These are phyloP conservation scores for Tetragonia tetragonoides DNA, from an alignment of 148 eudicot genomes.

Conservation along the genomic window DNA sequence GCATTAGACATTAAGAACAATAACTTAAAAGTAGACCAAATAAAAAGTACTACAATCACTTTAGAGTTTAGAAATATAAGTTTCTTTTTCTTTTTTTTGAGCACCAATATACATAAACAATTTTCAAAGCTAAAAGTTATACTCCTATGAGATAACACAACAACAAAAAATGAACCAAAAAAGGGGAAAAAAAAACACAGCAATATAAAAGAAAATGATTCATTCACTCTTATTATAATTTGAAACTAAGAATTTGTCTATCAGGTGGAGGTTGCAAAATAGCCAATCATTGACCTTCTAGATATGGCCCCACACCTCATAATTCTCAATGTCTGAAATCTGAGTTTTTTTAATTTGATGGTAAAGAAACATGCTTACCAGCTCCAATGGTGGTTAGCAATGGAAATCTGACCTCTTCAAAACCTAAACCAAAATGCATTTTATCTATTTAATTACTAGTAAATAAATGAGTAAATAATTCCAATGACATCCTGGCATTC, in stretches of 20 bases:
- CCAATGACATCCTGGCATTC: conserved; percentile 18
- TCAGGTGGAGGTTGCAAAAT: neutral
- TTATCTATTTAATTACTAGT: neutral
- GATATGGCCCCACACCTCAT: conserved; percentile 8
- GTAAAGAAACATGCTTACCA: neutral
- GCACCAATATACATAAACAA: too few species aligned
- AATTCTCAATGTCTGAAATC: neutral
- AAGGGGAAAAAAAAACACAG: too few species aligned
- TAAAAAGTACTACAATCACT: too few species aligned
- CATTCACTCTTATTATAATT: neutral
- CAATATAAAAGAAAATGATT: neutral
- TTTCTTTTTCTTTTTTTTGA: too few species aligned
- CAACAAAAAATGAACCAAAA: neutral
- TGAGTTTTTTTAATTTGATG: neutral
- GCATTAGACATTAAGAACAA: too few species aligned
- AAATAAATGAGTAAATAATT: neutral
- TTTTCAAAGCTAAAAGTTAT: too few species aligned
- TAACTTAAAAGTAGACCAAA: too few species aligned
- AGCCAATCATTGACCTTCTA: conserved; percentile 10
- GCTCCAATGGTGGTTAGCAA: conserved; percentile 10
- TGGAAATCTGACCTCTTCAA: conserved; percentile 6
- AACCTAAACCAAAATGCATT: neutral
- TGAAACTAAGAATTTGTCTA: neutral
- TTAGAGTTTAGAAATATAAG: too few species aligned
- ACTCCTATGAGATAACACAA: too few species aligned